phyloP scores from a whole-genome alignment of 2,329 filamentous ascomycete genomes.

The Aspergillus caelatus region DNA sequence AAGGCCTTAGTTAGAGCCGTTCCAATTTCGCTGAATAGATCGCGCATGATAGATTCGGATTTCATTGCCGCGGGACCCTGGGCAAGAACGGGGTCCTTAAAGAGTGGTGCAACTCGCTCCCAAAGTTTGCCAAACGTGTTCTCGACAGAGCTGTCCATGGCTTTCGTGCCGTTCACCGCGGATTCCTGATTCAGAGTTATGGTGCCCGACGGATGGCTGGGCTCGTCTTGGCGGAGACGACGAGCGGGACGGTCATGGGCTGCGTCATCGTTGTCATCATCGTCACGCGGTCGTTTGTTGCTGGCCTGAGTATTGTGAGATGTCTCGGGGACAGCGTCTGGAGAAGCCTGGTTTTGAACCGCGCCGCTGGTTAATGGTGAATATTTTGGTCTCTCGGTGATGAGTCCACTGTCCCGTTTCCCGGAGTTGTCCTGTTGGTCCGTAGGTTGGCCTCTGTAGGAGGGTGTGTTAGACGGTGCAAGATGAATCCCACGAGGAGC shows the following conservation, averaged over 20 bases:
- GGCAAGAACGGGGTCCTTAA: slow-evolving; percentile 15
- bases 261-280: slow-evolving; percentile 11
- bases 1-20: slow-evolving; percentile 19
- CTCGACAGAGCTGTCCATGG: slow-evolving; percentile 15
- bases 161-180: background rate
- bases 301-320: background rate
- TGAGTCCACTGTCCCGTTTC: too few species aligned
- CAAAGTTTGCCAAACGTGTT: slow-evolving; percentile 19
- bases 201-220: slow-evolving; percentile 9
- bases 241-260: slow-evolving; percentile 15
- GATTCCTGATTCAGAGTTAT: slow-evolving; percentile 7
- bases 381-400: background rate
- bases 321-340: background rate
- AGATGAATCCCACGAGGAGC: slow-evolving; percentile 2
- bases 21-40: slow-evolving; percentile 22
- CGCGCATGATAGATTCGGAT: slow-evolving; percentile 22
- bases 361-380: background rate
- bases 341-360: slow-evolving; percentile 2
- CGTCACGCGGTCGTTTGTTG: slow-evolving; percentile 20
- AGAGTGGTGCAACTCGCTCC: slow-evolving; percentile 17
- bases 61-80: slow-evolving; percentile 13
- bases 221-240: slow-evolving; percentile 15
- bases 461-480: background rate
- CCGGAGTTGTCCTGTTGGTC: background rate
- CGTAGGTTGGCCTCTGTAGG: background rate